Evolutionary conservation across 2,329 filamentous ascomycete genomes (phyloP).

Genomic region (Monosporascus sp.): DNA sequence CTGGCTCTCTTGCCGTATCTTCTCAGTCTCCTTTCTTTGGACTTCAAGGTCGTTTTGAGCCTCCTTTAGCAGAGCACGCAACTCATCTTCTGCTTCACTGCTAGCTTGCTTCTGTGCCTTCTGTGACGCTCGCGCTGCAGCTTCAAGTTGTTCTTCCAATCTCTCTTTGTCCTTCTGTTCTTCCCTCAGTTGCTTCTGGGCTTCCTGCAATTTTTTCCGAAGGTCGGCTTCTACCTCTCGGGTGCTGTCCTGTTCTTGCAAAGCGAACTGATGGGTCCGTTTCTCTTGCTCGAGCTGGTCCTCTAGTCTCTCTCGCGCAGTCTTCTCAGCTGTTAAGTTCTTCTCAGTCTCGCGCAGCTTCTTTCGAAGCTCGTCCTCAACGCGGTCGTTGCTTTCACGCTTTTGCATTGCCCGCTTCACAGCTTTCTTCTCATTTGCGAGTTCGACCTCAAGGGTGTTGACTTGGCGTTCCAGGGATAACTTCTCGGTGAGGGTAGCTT

Average conservation of each 20-base stretch:
- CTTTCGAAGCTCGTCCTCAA: slow-evolving; percentile 38
- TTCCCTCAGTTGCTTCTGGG: slow-evolving; percentile 23
- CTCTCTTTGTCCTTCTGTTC: slow-evolving; percentile 27
- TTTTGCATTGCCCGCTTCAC: slow-evolving; percentile 49
- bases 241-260: slow-evolving; percentile 26
- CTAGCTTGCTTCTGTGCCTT: slow-evolving; percentile 19
- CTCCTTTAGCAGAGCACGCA: slow-evolving; percentile 26
- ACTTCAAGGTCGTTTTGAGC: slow-evolving; percentile 25
- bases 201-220: slow-evolving; percentile 26
- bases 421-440: slow-evolving; percentile 75
- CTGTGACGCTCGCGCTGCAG: slow-evolving; percentile 22
- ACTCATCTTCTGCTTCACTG: slow-evolving; percentile 18
- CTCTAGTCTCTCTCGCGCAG: slow-evolving; percentile 26
- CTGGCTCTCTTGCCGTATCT: slow-evolving; percentile 39
- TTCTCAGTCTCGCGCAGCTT: slow-evolving; percentile 32
- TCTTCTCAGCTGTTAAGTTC: slow-evolving; percentile 22
- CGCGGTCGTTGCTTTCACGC: slow-evolving; percentile 36
- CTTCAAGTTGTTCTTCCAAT: slow-evolving; percentile 29
- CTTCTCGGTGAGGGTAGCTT: slow-evolving; percentile 71
- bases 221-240: slow-evolving; percentile 26
- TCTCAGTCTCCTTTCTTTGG: slow-evolving; percentile 43
- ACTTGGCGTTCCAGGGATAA: slow-evolving; percentile 73
- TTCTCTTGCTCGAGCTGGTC: slow-evolving; percentile 28
- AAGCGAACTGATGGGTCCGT: slow-evolving; percentile 21
- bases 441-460: slow-evolving; percentile 69